A percentile compares a stretch with the other conserved stretches of the same genome.
These are phyloP conservation scores for Prunus yedoensis DNA, from an alignment of 331 rosid species.

Conservation along the genomic window DNA sequence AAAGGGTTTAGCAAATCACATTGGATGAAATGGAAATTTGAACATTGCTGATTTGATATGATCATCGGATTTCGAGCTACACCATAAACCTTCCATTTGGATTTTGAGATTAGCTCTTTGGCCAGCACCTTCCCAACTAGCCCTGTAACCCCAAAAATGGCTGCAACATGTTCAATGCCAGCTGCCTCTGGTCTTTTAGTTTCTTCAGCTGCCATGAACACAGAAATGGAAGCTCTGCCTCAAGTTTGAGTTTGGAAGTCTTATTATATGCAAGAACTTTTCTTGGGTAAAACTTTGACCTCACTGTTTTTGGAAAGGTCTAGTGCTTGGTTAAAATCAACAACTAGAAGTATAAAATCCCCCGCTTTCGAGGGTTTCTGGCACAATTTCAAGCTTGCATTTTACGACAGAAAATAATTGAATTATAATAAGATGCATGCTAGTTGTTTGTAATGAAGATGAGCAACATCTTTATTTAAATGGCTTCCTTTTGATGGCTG, in stretches of 20 bases:
- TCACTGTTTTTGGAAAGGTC: slow-evolving; percentile 22
- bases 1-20: slow-evolving; percentile 69
- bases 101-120: slow-evolving; percentile 34
- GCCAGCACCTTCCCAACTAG: slow-evolving; percentile 78
- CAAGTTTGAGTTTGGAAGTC: slow-evolving; percentile 27
- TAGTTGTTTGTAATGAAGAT: neutral
- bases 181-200: slow-evolving; percentile 8
- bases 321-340: neutral
- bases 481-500: neutral
- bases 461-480: neutral
- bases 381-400: slow-evolving; percentile 27
- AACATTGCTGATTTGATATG: slow-evolving; percentile 27
- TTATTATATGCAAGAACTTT: neutral
- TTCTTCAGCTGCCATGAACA: slow-evolving; percentile 43
- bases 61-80: slow-evolving; percentile 57
- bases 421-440: slow-evolving; percentile 5
- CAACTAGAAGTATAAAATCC: neutral
- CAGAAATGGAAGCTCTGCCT: neutral
- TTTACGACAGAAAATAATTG: slow-evolving; percentile 11
- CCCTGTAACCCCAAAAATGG: slow-evolving; percentile 85
- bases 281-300: neutral
- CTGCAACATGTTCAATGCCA: slow-evolving; percentile 50
- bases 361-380: neutral
- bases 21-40: slow-evolving; percentile 68
- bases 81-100: slow-evolving; percentile 86